Percentiles rank a stretch among this genome's conserved stretches.
These are phyloP conservation scores for Adansonia digitata DNA, from an alignment of 345 rosid genomes.

Conservation along the genomic window DNA sequence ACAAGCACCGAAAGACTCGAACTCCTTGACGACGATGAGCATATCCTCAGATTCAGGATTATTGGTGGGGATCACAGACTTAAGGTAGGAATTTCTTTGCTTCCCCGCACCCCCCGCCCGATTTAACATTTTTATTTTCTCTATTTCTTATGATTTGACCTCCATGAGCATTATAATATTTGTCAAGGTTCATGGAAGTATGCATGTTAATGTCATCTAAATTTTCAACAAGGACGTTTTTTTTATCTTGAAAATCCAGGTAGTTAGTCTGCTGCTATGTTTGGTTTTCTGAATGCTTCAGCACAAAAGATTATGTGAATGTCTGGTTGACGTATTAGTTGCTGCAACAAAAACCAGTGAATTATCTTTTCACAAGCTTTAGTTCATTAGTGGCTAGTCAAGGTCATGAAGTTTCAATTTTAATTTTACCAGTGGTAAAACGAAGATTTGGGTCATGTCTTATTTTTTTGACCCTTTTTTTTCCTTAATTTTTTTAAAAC, in stretches of 20 bases:
- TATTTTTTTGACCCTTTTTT: not conserved
- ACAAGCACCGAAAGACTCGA: constrained; percentile 75
- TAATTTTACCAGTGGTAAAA: not conserved
- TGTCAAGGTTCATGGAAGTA: not conserved
- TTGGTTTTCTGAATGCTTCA: not conserved
- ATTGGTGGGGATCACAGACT: constrained; percentile 87
- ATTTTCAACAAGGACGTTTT: not conserved
- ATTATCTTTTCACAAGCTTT: not conserved
- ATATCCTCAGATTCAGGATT: constrained; percentile 63
- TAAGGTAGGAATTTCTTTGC: constrained; percentile 31
- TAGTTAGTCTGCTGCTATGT: not conserved
- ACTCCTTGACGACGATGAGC: constrained; percentile 71
- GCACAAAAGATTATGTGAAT: not conserved
- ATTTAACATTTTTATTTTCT: not conserved
- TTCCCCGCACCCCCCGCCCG: not conserved
- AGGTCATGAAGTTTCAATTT: not conserved
- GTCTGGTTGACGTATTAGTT: constrained; percentile 12
- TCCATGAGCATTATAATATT: not conserved
- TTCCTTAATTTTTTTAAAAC: not conserved
- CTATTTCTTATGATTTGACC: not conserved
- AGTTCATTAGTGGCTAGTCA: not conserved
- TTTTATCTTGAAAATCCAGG: not conserved
- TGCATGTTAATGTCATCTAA: constrained; percentile 8
- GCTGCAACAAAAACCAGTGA: not conserved
- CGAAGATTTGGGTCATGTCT: not conserved